These are phyloP conservation scores for Fraxinus quadrangulata DNA, from an alignment of 257 asterid genomes.

Conservation along the genomic window DNA sequence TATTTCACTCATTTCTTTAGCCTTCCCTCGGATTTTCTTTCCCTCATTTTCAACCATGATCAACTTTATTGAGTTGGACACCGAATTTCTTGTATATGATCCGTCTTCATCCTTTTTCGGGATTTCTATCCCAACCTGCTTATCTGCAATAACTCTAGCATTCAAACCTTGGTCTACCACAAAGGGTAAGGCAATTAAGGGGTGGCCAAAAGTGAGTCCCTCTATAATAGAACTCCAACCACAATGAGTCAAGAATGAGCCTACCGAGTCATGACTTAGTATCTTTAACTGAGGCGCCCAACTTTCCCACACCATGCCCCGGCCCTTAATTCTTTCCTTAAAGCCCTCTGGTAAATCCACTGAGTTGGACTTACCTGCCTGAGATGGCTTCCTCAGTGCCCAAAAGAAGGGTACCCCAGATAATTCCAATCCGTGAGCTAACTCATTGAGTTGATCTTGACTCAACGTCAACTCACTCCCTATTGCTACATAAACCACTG, in stretches of 20 bases:
- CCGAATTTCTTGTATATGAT: constrained; percentile 26
- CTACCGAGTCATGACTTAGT: too few relatives aligned
- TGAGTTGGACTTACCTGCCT: background rate
- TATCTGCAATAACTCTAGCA: background rate
- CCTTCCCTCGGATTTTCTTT: constrained; percentile 22
- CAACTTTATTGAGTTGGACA: constrained; percentile 35
- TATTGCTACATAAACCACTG: constrained; percentile 42
- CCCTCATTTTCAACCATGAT: constrained; percentile 29
- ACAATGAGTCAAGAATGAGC: too few relatives aligned
- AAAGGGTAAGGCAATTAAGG: too few relatives aligned
- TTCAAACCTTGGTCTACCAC: too few relatives aligned
- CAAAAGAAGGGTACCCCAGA: constrained; percentile 43
- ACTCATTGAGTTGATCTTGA: constrained; percentile 33
- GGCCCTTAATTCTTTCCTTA: constrained; percentile 18
- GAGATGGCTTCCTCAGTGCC: constrained; percentile 36
- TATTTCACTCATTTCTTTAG: constrained; percentile 18
- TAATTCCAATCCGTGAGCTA: constrained; percentile 49
- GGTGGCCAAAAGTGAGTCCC: too few relatives aligned
- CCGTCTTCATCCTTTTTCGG: constrained; percentile 32
- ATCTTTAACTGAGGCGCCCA: too few relatives aligned
- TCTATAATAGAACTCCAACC: too few relatives aligned
- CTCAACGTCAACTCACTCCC: constrained; percentile 46
- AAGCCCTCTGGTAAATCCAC: constrained; percentile 33
- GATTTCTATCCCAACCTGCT: background rate
- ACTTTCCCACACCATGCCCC: too few relatives aligned